phyloP scores from a whole-genome alignment of 1,284 basidiomycete species.

The Ceratobasidium sp. region DNA sequence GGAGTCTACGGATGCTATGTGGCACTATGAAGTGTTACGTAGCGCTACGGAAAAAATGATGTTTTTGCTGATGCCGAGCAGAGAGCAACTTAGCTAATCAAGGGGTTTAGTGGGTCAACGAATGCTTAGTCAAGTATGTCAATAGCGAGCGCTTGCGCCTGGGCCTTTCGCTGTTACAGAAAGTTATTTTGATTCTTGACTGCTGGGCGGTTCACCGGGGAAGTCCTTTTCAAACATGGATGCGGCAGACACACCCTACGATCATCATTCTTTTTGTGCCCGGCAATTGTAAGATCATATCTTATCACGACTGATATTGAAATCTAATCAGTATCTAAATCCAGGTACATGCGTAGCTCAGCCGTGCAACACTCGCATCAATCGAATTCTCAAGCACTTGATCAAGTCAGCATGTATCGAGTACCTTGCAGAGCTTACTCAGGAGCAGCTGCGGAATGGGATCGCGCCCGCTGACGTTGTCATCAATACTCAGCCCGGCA shows the following conservation, averaged over 20 bases:
- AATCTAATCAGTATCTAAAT: neutral
- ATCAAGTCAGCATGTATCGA: conserved; percentile 4
- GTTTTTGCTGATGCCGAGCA: too few relatives aligned
- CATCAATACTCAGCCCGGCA: neutral
- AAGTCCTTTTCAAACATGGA: conserved; percentile 56
- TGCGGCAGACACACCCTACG: conserved; percentile 51
- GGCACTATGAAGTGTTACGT: too few relatives aligned
- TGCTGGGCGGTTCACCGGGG: conserved; percentile 61
- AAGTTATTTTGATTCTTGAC: conserved; percentile 56
- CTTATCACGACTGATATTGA: too few relatives aligned
- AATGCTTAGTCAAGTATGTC: conserved; percentile 57
- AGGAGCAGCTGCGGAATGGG: neutral
- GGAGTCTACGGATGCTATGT: too few relatives aligned
- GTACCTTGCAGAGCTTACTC: neutral
- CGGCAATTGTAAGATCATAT: conserved; percentile 48
- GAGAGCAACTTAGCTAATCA: too few relatives aligned
- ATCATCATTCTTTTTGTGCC: conserved; percentile 52
- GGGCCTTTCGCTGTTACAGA: neutral
- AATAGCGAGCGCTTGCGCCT: conserved; percentile 48
- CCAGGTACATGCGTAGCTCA: conserved; percentile 5
- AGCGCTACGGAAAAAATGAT: too few relatives aligned
- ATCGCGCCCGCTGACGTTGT: neutral
- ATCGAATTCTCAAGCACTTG: conserved; percentile 1
- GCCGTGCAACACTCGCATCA: conserved; percentile 1
- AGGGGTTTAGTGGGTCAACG: conserved; percentile 3